Evolutionary conservation across 1,284 basidiomycete genomes (phyloP), one percentile per base, ranked within the genome.

Genomic region (Ustilago lituana): DNA sequence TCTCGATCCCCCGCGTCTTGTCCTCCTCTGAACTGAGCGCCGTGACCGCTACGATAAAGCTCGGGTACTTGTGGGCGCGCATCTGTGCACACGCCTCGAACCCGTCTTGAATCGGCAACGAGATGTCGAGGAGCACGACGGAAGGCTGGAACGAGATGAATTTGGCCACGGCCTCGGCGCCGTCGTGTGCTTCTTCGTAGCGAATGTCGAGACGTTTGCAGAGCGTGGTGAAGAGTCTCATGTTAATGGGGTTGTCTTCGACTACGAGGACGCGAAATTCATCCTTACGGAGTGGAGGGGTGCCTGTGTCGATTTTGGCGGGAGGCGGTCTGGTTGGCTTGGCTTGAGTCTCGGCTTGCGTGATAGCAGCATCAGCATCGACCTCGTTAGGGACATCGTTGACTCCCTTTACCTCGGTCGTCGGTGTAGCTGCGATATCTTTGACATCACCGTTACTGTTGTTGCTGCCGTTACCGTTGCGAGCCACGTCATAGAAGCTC

Each of bases 161-260:
- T 37, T 67, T 63, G 37, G 54, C 49, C 1, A 77, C 73, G 2
- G 77, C 77, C 37, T 77, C 69, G 11, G 57, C 57, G 10, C 77
- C 77, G 31, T 78, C 73, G 23, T 56, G 46, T 14, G 77, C 77
- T 35, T 73, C 67, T 15, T 60, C 66, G 44, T 65, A 77, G 3
- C 36, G 37, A 12, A 71, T 58, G 31, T 62, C 65, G 10, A 64
- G 50, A 5, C 65, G 56, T 29, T 72, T 60, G 50, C 66, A 54
- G 2, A 76, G 52, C 6, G 70, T 62, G 19, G 73, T 73, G 22
- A 78, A 58, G 15, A 78, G 59, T 20, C 36, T 40, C 64, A 78
- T 68, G 61, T 78, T 77, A 50, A 77, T 64, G 20, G 72, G 73
- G 36, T 78, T 78, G 65, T 78, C 76, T 48, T 78, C 76, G 7